Evolutionary conservation across 257 asterid species (phyloP).

Genomic region (Scutellaria minor): DNA sequence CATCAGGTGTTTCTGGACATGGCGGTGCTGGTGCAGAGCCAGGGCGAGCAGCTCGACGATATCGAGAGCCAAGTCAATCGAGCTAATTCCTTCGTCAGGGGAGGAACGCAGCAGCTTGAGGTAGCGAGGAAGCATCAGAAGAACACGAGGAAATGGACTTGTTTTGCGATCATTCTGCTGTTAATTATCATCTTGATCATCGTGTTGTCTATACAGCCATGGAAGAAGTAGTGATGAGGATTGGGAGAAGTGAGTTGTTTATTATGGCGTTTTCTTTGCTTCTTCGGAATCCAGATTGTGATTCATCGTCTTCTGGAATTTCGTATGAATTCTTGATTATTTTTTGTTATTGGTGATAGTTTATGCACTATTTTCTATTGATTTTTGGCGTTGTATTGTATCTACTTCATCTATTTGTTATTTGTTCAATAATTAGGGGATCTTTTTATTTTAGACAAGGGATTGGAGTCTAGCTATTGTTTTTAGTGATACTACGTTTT

Average conservation of each 20-base stretch:
- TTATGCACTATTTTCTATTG: slow-evolving; percentile 1
- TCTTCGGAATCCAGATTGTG: too few species aligned
- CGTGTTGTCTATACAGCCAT: slow-evolving; percentile 61
- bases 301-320: background rate
- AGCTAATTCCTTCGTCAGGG: slow-evolving; percentile 56
- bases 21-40: slow-evolving; percentile 73
- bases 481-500: slow-evolving; percentile 15
- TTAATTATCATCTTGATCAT: slow-evolving; percentile 53
- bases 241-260: background rate
- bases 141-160: slow-evolving; percentile 68
- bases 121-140: slow-evolving; percentile 66
- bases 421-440: slow-evolving; percentile 24
- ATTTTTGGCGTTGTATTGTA: slow-evolving; percentile 6
- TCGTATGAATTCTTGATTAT: background rate
- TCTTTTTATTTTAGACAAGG: too few species aligned
- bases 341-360: background rate
- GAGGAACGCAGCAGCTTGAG: slow-evolving; percentile 58
- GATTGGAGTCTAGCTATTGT: slow-evolving; percentile 23
- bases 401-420: slow-evolving; percentile 1
- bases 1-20: slow-evolving; percentile 70
- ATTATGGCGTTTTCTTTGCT: background rate
- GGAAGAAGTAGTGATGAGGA: slow-evolving; percentile 38
- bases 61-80: slow-evolving; percentile 69
- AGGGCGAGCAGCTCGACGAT: slow-evolving; percentile 71
- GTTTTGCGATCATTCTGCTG: slow-evolving; percentile 52